Evolutionary conservation across 2,329 filamentous ascomycete species (phyloP).

Genomic region (Aurifilum marmelostoma): DNA sequence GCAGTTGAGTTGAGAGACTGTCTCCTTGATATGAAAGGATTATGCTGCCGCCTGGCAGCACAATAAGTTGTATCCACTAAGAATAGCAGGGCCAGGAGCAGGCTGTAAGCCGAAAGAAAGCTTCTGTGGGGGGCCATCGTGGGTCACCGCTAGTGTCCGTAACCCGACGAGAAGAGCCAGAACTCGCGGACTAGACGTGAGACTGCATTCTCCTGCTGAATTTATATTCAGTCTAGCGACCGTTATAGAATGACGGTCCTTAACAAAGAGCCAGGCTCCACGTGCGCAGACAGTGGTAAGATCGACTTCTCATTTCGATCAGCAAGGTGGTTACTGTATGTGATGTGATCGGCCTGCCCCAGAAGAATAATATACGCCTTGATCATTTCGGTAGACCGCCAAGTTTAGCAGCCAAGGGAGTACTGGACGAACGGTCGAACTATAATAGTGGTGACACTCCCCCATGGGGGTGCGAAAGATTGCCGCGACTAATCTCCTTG

Average conservation of each 20-base stretch:
- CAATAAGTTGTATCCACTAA: not conserved
- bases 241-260: not conserved
- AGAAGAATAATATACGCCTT: not conserved
- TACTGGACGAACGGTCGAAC: not conserved
- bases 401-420: not conserved
- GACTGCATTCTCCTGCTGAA: no score
- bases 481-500: not conserved
- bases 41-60: not conserved
- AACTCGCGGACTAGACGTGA: not conserved
- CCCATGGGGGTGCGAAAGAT: not conserved
- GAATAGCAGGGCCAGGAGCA: not conserved
- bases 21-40: conserved; percentile 12
- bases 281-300: not conserved
- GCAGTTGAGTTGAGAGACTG: conserved; percentile 11
- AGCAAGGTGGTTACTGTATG: not conserved
- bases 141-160: not conserved
- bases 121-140: not conserved
- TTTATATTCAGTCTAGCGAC: no score
- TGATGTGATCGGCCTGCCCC: not conserved
- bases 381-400: not conserved
- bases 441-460: not conserved
- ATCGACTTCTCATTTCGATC: not conserved
- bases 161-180: not conserved
- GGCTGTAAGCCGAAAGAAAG: not conserved
- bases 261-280: not conserved